These are phyloP conservation scores for Phylloporus sp. DNA, from an alignment of 768 basidiomycete species.

Conservation along the genomic window DNA sequence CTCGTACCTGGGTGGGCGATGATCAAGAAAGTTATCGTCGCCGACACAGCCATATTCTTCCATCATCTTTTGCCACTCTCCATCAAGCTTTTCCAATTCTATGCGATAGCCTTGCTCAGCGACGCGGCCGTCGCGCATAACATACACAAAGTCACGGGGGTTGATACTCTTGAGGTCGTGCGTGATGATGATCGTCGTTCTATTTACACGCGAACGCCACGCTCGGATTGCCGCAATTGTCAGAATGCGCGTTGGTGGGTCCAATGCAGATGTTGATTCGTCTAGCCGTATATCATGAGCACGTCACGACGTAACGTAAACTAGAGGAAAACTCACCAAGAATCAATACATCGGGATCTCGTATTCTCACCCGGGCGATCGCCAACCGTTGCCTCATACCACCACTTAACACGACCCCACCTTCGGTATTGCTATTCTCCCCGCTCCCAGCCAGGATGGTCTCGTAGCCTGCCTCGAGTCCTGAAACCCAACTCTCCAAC, in stretches of 20 bases:
- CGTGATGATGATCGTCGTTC: conserved; percentile 64
- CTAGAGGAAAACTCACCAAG: conserved; percentile 58
- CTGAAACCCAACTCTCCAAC: conserved; percentile 81
- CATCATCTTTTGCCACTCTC: conserved; percentile 75
- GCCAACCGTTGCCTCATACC: conserved; percentile 91
- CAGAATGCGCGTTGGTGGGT: conserved; percentile 79
- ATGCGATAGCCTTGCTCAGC: conserved; percentile 84
- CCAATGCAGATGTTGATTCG: conserved; percentile 80
- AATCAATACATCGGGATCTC: conserved; percentile 86
- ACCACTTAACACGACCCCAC: conserved; percentile 78
- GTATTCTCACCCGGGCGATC: conserved; percentile 79
- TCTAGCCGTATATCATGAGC: conserved; percentile 38
- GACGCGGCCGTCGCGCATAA: conserved; percentile 75
- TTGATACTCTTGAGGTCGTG: conserved; percentile 89
- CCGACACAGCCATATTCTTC: conserved; percentile 54
- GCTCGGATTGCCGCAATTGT: conserved; percentile 70
- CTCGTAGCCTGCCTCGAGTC: conserved; percentile 86
- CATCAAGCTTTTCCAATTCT: conserved; percentile 63
- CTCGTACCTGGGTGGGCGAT: conserved; percentile 30
- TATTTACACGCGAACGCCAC: conserved; percentile 59
- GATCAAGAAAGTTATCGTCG: conserved; percentile 33
- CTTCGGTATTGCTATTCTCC: conserved; percentile 41
- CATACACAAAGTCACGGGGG: conserved; percentile 82
- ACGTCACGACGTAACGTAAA: neutral
- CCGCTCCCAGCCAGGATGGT: conserved; percentile 50